Evolutionary conservation across 495 filamentous ascomycete species (phyloP).

Genomic region (Penicillium subrubescens): DNA sequence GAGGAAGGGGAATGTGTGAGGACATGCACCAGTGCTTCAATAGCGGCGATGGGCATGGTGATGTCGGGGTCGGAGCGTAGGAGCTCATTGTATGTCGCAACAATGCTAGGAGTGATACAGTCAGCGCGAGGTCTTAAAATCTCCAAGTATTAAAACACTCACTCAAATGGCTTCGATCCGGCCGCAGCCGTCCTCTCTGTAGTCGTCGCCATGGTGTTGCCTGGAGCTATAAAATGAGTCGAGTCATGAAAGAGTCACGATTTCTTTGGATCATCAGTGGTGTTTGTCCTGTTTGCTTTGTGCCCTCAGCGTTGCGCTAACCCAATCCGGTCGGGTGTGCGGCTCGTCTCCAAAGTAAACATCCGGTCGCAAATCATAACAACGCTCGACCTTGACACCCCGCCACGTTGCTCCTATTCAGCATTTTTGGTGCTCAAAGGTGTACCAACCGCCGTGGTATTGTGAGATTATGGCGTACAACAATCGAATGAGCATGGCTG

Average conservation of each 20-base stretch:
- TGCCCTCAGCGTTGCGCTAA: constrained; percentile 40
- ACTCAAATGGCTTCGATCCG: constrained; percentile 47
- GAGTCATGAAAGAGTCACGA: constrained; percentile 35
- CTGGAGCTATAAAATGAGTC: constrained; percentile 11
- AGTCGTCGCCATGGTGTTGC: constrained; percentile 39
- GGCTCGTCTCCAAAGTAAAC: constrained; percentile 39
- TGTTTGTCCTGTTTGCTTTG: constrained; percentile 49
- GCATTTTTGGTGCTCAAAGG: neutral
- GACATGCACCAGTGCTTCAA: constrained; percentile 86
- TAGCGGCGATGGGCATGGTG: constrained; percentile 94
- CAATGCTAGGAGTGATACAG: constrained; percentile 45
- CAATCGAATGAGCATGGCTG: constrained; percentile 69
- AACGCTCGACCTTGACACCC: constrained; percentile 14
- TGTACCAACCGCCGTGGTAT: neutral
- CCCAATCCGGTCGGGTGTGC: constrained; percentile 37
- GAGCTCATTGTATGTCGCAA: constrained; percentile 60
- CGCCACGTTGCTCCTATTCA: constrained; percentile 12
- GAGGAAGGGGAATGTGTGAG: constrained; percentile 73
- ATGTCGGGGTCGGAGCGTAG: constrained; percentile 73
- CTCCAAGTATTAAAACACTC: constrained; percentile 17
- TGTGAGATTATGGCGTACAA: constrained; percentile 57
- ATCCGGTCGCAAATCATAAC: constrained; percentile 37
- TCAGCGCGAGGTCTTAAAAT: constrained; percentile 19
- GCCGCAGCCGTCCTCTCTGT: constrained; percentile 27
- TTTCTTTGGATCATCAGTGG: constrained; percentile 21